A percentile compares a stretch with the other conserved stretches of the same genome.
Conservation (phyloP, 176 grass and related monocot species). For the Raddia guianensis region DNA sequence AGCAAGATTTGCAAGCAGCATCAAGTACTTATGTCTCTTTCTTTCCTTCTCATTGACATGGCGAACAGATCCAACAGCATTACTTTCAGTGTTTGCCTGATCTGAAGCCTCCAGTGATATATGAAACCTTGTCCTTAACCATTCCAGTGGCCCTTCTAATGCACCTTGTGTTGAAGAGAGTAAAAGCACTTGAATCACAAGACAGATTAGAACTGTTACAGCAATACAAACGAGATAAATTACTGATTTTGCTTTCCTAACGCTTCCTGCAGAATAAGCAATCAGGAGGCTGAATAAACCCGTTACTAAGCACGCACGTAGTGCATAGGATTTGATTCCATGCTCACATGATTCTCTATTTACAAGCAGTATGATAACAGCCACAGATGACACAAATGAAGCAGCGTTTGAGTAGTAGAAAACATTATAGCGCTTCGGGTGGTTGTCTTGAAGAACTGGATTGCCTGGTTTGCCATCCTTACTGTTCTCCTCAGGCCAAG, state of each 20-base stretch:
- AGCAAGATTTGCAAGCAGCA: constrained; percentile 58
- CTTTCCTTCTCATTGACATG: background rate
- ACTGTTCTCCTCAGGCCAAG: constrained; percentile 37
- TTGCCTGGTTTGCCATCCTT: constrained; percentile 26
- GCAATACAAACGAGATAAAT: constrained; percentile 35
- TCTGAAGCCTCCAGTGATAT: background rate
- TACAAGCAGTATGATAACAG: constrained; percentile 39
- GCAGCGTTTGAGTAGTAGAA: constrained; percentile 51
- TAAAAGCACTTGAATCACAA: constrained; percentile 34
- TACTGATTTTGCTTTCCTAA: constrained; percentile 25
- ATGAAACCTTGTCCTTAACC: background rate
- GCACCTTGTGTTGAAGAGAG: background rate
- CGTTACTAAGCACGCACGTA: constrained; percentile 28
- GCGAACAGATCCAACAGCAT: background rate
- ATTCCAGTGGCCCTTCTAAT: background rate
- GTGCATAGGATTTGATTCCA: constrained; percentile 47
- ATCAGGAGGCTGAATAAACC: constrained; percentile 43
- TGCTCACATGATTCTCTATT: constrained; percentile 47
- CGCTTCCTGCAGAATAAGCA: constrained; percentile 47
- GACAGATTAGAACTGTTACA: constrained; percentile 17
- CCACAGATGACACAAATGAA: constrained; percentile 47
- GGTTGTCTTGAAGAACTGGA: constrained; percentile 44
- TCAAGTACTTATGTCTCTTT: constrained; percentile 52
- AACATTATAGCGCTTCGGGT: constrained; percentile 20
- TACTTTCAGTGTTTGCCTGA: background rate